phyloP scores from a whole-genome alignment of 768 basidiomycete genomes.

The Cyclocybe cylindracea region DNA sequence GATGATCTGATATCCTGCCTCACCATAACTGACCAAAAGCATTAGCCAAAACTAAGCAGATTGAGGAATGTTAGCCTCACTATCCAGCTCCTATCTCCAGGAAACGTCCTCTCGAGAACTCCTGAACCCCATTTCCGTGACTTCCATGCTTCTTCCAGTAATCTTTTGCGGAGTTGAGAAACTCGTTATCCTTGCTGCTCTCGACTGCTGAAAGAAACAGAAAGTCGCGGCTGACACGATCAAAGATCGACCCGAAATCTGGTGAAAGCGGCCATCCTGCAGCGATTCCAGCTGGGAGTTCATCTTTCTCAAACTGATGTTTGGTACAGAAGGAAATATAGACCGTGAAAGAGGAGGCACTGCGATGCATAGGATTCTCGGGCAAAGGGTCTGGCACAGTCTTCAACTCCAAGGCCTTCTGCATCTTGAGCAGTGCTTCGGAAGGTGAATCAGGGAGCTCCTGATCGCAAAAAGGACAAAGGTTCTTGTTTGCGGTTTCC shows the following conservation, averaged over 20 bases:
- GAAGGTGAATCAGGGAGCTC: slow-evolving; percentile 3
- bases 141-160: background rate
- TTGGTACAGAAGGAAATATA: slow-evolving; percentile 3
- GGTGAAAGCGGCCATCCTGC: slow-evolving; percentile 5
- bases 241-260: slow-evolving; percentile 4
- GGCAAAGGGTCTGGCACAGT: background rate
- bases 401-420: background rate
- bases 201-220: background rate
- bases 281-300: background rate
- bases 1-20: background rate
- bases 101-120: background rate
- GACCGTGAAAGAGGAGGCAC: background rate
- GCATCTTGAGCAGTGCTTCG: background rate
- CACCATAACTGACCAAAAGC: slow-evolving; percentile 1
- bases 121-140: no score
- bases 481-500: no score
- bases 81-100: background rate
- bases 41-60: no score
- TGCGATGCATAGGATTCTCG: background rate
- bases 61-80: no score
- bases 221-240: background rate
- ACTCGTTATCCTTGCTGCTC: background rate
- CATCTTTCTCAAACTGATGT: no score
- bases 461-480: slow-evolving; percentile 9
- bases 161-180: background rate